phyloP scores from a whole-genome alignment of 2,329 filamentous ascomycete genomes.

The Colletotrichum gigasporum region DNA sequence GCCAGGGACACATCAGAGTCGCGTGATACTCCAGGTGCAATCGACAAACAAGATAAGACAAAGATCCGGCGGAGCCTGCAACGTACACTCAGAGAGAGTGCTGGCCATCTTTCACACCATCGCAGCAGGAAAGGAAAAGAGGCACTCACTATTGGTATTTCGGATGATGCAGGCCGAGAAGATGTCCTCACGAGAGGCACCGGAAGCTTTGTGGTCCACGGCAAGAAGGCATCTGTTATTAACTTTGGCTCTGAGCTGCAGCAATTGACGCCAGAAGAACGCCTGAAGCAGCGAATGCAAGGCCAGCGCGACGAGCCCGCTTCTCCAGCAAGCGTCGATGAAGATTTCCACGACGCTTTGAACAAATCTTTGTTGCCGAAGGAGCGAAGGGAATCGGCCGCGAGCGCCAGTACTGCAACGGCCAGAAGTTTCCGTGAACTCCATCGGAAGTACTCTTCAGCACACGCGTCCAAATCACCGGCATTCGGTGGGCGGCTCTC shows the following conservation, averaged over 20 bases:
- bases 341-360: slow-evolving; percentile 60
- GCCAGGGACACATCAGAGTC: slow-evolving; percentile 51
- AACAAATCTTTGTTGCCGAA: slow-evolving; percentile 52
- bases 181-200: slow-evolving; percentile 81
- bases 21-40: slow-evolving; percentile 37
- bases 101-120: slow-evolving; percentile 71
- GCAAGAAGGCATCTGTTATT: slow-evolving; percentile 97
- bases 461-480: slow-evolving; percentile 55
- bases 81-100: slow-evolving; percentile 86
- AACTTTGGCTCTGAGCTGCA: slow-evolving; percentile 96
- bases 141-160: slow-evolving; percentile 66
- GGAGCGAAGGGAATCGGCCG: slow-evolving; percentile 67
- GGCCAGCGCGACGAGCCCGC: slow-evolving; percentile 52
- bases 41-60: slow-evolving; percentile 65
- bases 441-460: slow-evolving; percentile 67
- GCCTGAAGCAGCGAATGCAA: slow-evolving; percentile 70
- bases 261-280: slow-evolving; percentile 78
- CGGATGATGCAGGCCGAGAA: slow-evolving; percentile 62
- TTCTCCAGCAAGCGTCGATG: slow-evolving; percentile 47
- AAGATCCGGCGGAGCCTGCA: slow-evolving; percentile 88
- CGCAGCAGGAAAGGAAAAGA: slow-evolving; percentile 83
- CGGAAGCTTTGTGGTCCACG: slow-evolving; percentile 94
- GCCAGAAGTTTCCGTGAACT: slow-evolving; percentile 72
- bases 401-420: slow-evolving; percentile 74
- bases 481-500: slow-evolving; percentile 52